A percentile compares a stretch with the other conserved stretches of the same genome.
These are phyloP conservation scores for Tetracladium setigerum DNA, from an alignment of 495 filamentous ascomycete species.

Conservation along the genomic window DNA sequence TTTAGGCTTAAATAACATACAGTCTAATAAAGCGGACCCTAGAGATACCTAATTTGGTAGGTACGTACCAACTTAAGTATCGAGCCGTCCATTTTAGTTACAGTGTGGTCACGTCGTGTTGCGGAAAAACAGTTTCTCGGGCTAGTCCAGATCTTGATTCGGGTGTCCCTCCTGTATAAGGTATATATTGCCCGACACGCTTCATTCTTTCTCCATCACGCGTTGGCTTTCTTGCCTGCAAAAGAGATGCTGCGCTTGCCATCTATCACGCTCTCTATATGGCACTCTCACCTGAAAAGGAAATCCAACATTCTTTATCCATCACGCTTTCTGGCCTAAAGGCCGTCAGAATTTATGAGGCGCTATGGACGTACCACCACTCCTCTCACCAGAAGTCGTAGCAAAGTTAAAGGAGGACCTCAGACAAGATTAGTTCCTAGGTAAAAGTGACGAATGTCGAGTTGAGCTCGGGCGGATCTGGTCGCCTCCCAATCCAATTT, in stretches of 20 bases:
- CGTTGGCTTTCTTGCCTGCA: too few species aligned
- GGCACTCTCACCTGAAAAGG: conserved; percentile 15
- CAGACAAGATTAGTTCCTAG: conserved; percentile 12
- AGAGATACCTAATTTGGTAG: too few species aligned
- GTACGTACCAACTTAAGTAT: too few species aligned
- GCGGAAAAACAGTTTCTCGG: too few species aligned
- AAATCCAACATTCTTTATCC: conserved; percentile 17
- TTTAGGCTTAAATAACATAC: too few species aligned
- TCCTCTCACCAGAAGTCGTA: conserved; percentile 17
- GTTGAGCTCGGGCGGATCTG: conserved; percentile 14
- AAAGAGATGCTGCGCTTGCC: conserved; percentile 11
- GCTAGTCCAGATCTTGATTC: conserved; percentile 13
- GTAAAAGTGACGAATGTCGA: conserved; percentile 17
- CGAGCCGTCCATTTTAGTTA: too few species aligned
- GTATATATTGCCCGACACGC: conserved; percentile 8
- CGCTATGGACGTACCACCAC: conserved; percentile 7
- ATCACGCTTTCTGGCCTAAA: conserved; percentile 14
- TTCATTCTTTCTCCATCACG: conserved; percentile 7
- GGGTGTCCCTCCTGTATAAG: conserved; percentile 6
- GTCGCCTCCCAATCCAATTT: conserved; percentile 14
- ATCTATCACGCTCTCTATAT: conserved; percentile 17
- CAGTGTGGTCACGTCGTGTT: too few species aligned
- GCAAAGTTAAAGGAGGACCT: conserved; percentile 14
- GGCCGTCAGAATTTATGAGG: conserved; percentile 10
- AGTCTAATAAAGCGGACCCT: too few species aligned